Conservation (phyloP, 2,329 filamentous ascomycete species). For the Fusarium illudens region DNA sequence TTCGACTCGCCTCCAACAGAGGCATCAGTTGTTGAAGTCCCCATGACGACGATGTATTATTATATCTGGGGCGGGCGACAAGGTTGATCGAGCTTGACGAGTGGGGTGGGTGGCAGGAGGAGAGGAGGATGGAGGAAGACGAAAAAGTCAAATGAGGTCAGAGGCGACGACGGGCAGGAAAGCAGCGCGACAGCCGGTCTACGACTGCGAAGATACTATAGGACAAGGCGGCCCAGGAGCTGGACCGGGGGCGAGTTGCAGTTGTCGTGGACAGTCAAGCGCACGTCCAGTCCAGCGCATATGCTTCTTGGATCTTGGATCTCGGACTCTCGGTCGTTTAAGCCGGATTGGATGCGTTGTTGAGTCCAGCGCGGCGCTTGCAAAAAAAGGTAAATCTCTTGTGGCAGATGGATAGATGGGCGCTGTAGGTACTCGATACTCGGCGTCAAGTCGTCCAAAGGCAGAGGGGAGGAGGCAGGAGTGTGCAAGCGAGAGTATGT, state of each 20-base stretch:
- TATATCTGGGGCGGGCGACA: slow-evolving; percentile 46
- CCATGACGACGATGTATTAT: slow-evolving; percentile 61
- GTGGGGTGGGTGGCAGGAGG: slow-evolving; percentile 43
- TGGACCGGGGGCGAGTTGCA: slow-evolving; percentile 34
- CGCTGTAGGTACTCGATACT: slow-evolving; percentile 30
- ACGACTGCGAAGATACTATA: slow-evolving; percentile 31
- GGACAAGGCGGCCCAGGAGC: slow-evolving; percentile 30
- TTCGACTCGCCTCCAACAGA: slow-evolving; percentile 55
- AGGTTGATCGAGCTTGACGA: slow-evolving; percentile 41
- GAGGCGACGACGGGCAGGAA: slow-evolving; percentile 44
- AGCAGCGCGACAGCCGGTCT: slow-evolving; percentile 31
- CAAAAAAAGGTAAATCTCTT: slow-evolving; percentile 5
- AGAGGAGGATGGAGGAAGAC: slow-evolving; percentile 39
- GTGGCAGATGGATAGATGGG: neutral
- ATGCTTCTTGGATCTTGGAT: slow-evolving; percentile 7
- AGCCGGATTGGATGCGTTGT: slow-evolving; percentile 2
- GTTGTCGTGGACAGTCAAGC: slow-evolving; percentile 33
- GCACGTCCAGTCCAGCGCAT: slow-evolving; percentile 25
- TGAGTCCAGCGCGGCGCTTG: slow-evolving; percentile 12
- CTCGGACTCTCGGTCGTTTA: slow-evolving; percentile 6
- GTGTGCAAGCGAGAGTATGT: neutral
- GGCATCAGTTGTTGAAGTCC: slow-evolving; percentile 53
- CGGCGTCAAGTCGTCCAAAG: slow-evolving; percentile 8
- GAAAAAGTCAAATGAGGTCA: slow-evolving; percentile 53
- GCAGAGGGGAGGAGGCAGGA: slow-evolving; percentile 2